These are phyloP conservation scores for Solanum sejunctum DNA, from an alignment of 257 asterid species.

Conservation along the genomic window DNA sequence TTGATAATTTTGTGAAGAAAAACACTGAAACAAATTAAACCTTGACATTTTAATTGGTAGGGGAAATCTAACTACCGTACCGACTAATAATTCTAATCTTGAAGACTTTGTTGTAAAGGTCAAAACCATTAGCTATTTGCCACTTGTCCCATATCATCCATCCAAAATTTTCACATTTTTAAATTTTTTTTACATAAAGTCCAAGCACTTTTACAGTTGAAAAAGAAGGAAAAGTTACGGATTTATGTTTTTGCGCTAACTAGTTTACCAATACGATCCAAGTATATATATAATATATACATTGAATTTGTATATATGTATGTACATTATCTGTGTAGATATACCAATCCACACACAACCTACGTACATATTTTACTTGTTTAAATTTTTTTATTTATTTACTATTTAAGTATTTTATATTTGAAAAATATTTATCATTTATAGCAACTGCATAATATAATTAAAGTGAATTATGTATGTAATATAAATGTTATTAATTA, in stretches of 20 bases:
- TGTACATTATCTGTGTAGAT: background rate
- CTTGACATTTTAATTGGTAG: conserved; percentile 46
- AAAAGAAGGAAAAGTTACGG: background rate
- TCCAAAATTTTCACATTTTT: background rate
- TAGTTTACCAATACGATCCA: background rate
- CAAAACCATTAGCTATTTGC: conserved; percentile 27
- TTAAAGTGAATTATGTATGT: no score
- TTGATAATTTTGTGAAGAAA: background rate
- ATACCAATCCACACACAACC: no score
- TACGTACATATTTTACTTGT: background rate
- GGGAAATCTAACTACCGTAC: conserved; percentile 59
- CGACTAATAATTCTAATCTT: conserved; percentile 27
- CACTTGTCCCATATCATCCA: conserved; percentile 20
- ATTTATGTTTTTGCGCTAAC: background rate
- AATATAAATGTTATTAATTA: no score
- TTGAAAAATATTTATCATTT: no score
- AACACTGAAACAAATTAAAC: conserved; percentile 16
- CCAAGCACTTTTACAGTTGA: background rate
- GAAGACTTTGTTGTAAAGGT: conserved; percentile 32
- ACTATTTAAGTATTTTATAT: no score
- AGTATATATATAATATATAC: background rate
- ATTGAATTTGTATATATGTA: background rate
- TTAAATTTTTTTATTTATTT: no score
- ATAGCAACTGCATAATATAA: no score
- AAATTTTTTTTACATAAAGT: background rate